Evolutionary conservation across 1,284 basidiomycete species (phyloP).

Genomic region (Trametes polyzona): DNA sequence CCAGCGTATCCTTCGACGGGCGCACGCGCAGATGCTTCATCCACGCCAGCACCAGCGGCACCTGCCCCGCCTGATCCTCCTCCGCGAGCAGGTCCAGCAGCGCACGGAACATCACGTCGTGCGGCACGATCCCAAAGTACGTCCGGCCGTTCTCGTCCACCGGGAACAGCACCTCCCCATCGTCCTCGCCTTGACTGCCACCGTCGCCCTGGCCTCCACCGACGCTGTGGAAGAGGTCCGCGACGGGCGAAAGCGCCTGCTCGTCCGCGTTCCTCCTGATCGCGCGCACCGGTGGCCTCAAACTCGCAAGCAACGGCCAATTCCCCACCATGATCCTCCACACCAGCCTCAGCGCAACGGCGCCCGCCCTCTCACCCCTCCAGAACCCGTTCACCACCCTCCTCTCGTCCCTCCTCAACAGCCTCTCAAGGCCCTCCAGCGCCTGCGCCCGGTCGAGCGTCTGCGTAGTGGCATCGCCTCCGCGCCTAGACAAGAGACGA

Average conservation of each 20-base stretch:
- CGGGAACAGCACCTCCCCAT: neutral
- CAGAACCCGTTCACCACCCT: conserved; percentile 45
- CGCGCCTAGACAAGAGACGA: conserved; percentile 6
- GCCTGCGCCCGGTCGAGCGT: conserved; percentile 7
- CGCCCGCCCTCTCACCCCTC: conserved; percentile 49
- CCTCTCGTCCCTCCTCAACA: conserved; percentile 31
- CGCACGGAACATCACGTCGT: conserved; percentile 54
- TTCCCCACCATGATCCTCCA: conserved; percentile 54
- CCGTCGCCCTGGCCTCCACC: neutral
- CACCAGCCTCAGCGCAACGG: conserved; percentile 52
- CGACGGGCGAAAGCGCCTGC: conserved; percentile 32
- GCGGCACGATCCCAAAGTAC: conserved; percentile 52
- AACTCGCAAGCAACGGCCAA: conserved; percentile 41
- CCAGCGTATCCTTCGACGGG: conserved; percentile 61
- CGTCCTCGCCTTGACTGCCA: neutral
- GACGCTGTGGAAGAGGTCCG: conserved; percentile 31
- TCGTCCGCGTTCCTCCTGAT: conserved; percentile 36
- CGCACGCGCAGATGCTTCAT: conserved; percentile 65
- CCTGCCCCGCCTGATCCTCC: conserved; percentile 53
- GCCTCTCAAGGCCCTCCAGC: conserved; percentile 31
- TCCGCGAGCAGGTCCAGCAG: conserved; percentile 70
- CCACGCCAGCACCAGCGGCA: conserved; percentile 78
- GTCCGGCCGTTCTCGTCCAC: conserved; percentile 13
- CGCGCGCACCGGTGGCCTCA: conserved; percentile 35
- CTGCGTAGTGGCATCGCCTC: neutral